Evolutionary conservation across 1,284 basidiomycete species (phyloP).

Genomic region (Puccinia horiana): DNA sequence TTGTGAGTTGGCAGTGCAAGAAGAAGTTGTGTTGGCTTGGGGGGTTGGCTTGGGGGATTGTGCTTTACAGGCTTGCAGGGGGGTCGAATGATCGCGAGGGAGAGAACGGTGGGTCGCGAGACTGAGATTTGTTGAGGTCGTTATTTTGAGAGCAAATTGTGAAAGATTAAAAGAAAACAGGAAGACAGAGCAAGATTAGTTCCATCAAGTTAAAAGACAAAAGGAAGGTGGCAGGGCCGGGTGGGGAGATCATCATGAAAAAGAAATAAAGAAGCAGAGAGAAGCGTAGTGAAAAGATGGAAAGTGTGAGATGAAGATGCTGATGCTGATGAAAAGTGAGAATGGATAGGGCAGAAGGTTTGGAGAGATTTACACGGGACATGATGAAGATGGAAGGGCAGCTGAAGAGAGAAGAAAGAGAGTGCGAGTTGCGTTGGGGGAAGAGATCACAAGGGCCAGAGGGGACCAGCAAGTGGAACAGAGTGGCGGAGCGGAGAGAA

Average conservation of each 20-base stretch:
- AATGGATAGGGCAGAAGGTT: conserved; percentile 15
- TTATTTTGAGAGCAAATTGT: no score
- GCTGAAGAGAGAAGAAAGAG: not conserved
- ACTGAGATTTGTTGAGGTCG: conserved; percentile 21
- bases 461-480: not conserved
- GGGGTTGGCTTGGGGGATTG: not conserved
- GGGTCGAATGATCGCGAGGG: conserved; percentile 26
- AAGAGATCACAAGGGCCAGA: not conserved
- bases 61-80: conserved; percentile 9
- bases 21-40: conserved; percentile 5
- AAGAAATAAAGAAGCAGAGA: not conserved
- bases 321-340: conserved; percentile 7
- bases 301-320: conserved; percentile 21
- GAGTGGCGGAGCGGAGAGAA: not conserved
- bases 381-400: conserved; percentile 9
- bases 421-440: conserved; percentile 1
- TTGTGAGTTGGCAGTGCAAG: not conserved
- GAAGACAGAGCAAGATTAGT: not conserved
- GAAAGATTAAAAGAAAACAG: not conserved
- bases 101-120: conserved; percentile 47
- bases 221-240: not conserved
- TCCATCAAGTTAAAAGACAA: not conserved
- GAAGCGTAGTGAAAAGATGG: conserved; percentile 6
- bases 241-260: conserved; percentile 9
- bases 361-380: conserved; percentile 21